Conservation (phyloP, 2,329 filamentous ascomycete species). For the Colletotrichum sp. region DNA sequence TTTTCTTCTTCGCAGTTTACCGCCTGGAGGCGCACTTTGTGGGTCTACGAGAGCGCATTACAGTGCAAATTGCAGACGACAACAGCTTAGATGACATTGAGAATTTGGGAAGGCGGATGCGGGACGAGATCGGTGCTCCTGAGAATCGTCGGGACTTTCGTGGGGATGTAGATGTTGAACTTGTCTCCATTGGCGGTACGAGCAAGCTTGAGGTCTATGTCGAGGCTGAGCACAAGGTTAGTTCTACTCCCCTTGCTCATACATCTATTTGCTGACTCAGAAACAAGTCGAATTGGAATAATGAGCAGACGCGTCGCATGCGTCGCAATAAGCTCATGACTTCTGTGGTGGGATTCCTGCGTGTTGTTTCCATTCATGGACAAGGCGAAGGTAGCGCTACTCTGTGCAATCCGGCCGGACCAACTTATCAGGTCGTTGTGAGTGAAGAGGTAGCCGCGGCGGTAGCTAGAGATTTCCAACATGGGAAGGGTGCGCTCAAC, state of each 20-base stretch:
- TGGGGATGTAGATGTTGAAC: constrained; percentile 69
- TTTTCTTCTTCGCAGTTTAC: no score
- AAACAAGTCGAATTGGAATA: constrained; percentile 76
- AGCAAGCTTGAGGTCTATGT: constrained; percentile 61
- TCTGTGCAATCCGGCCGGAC: neutral
- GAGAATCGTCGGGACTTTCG: constrained; percentile 68
- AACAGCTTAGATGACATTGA: constrained; percentile 73
- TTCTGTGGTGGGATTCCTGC: constrained; percentile 68
- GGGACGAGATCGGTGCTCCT: constrained; percentile 68
- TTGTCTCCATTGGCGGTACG: constrained; percentile 31
- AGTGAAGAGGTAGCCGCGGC: neutral
- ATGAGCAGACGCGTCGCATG: constrained; percentile 69
- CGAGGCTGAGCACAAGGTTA: constrained; percentile 42
- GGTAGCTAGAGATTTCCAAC: neutral
- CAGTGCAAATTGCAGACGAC: constrained; percentile 70
- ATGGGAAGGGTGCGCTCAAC: neutral
- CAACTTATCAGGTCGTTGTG: neutral
- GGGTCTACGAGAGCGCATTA: constrained; percentile 67
- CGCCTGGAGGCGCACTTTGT: no score
- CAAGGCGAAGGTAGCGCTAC: neutral
- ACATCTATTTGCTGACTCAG: neutral
- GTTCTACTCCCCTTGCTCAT: neutral
- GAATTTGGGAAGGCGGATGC: constrained; percentile 44
- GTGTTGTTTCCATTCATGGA: constrained; percentile 67
- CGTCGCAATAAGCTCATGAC: constrained; percentile 77